Evolutionary conservation across 2,329 filamentous ascomycete species (phyloP).

Genomic region (Exserohilum turcica): DNA sequence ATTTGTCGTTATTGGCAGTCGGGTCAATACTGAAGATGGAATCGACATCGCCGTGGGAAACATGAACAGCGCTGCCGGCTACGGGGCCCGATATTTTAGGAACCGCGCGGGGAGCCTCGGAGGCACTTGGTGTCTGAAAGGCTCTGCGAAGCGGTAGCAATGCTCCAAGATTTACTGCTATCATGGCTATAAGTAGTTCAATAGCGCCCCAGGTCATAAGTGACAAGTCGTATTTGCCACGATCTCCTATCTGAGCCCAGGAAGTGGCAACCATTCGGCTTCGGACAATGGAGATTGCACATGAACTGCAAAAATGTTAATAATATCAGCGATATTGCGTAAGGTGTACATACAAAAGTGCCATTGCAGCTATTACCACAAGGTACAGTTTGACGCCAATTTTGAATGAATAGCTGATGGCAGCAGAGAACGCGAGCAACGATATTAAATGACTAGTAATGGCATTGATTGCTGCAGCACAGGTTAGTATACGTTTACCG

Average conservation of each 20-base stretch:
- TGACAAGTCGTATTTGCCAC: conserved; percentile 8
- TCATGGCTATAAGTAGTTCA: conserved; percentile 14
- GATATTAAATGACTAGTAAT: conserved; percentile 44
- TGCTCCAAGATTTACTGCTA: conserved; percentile 8
- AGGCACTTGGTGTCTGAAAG: background rate
- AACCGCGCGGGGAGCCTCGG: background rate
- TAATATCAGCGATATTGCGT: conserved; percentile 36
- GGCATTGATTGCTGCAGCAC: conserved; percentile 12
- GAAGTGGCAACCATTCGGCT: conserved; percentile 14
- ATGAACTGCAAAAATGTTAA: conserved; percentile 46
- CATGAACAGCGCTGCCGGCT: conserved; percentile 15
- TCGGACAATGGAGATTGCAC: conserved; percentile 49
- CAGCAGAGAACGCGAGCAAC: background rate
- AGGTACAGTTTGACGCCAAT: conserved; percentile 16
- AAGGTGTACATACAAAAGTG: conserved; percentile 48
- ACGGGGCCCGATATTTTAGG: conserved; percentile 7
- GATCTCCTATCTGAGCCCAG: conserved; percentile 7
- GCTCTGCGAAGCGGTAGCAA: conserved; percentile 6
- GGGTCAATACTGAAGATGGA: conserved; percentile 3
- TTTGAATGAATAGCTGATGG: conserved; percentile 1
- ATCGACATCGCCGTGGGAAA: conserved; percentile 7
- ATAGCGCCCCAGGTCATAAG: conserved; percentile 8
- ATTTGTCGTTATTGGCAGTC: background rate
- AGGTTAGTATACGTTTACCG: background rate
- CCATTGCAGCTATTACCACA: conserved; percentile 44